These are phyloP conservation scores for Nitzschia sp. DNA, from an alignment of 108 stramenopile species.

Conservation along the genomic window DNA sequence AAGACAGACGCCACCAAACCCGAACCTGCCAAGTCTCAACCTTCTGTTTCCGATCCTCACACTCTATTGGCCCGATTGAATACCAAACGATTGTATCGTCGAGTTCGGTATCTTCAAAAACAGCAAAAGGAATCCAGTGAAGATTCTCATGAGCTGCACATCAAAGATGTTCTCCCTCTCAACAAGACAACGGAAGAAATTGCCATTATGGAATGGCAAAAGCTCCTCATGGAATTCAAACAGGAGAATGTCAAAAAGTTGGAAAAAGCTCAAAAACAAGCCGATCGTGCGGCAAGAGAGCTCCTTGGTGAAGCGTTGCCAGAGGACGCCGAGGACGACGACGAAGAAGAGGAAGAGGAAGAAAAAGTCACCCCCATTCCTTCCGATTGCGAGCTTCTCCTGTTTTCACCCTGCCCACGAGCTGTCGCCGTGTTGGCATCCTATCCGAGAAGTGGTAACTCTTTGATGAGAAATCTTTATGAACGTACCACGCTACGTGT, in stretches of 20 bases:
- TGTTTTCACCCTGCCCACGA: conserved; percentile 60
- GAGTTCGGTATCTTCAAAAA: conserved; percentile 12
- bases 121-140: conserved; percentile 15
- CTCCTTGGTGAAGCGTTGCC: not conserved
- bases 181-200: conserved; percentile 49
- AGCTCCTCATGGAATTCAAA: conserved; percentile 35
- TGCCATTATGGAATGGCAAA: conserved; percentile 58
- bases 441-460: conserved; percentile 83
- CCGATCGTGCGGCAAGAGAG: not conserved
- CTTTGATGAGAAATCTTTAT: conserved; percentile 70
- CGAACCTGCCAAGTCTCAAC: not conserved
- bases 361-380: conserved; percentile 26
- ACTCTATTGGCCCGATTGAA: conserved; percentile 71
- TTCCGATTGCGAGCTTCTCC: conserved; percentile 46
- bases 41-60: conserved; percentile 23
- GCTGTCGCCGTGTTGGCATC: conserved; percentile 72
- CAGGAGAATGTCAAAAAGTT: conserved; percentile 4
- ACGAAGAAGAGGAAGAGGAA: conserved; percentile 25
- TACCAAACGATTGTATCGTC: conserved; percentile 55
- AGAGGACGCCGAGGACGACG: not conserved
- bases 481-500: conserved; percentile 72
- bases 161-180: conserved; percentile 35
- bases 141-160: conserved; percentile 10
- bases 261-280: conserved; percentile 4
- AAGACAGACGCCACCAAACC: not conserved